phyloP scores from a whole-genome alignment of 371 early-diverging fungal genomes.

The Mortierella sp. region DNA sequence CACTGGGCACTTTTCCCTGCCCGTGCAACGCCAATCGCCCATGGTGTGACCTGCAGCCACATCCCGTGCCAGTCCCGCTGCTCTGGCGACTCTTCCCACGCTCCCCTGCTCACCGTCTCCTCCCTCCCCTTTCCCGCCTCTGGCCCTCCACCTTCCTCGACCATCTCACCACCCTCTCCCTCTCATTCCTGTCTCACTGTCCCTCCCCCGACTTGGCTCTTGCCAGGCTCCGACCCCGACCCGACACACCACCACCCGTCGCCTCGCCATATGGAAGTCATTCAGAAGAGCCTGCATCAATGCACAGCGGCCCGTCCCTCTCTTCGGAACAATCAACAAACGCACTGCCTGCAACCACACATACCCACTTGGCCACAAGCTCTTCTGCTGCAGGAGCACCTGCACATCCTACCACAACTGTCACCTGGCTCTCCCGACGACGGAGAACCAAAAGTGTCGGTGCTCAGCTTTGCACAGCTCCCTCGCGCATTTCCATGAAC shows the following conservation, averaged over 20 bases:
- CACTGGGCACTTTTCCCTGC: conserved; percentile 20
- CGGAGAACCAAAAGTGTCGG: conserved; percentile 16
- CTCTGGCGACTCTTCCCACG: conserved; percentile 23
- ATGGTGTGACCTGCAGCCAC: conserved; percentile 31
- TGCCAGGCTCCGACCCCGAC: too few species aligned
- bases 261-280: neutral
- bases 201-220: too few species aligned
- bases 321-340: neutral
- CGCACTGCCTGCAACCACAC: neutral
- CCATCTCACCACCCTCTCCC: neutral
- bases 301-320: neutral
- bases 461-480: neutral
- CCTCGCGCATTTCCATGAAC: conserved; percentile 8
- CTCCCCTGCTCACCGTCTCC: neutral
- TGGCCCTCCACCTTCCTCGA: neutral
- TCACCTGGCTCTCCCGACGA: conserved; percentile 6
- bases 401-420: too few species aligned
- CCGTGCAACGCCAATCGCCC: conserved; percentile 35
- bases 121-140: neutral
- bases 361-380: too few species aligned
- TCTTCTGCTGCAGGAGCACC: too few species aligned
- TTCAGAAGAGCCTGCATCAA: neutral
- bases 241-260: too few species aligned
- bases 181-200: too few species aligned
- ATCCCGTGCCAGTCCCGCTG: conserved; percentile 10